Evolutionary conservation across 768 basidiomycete genomes (phyloP).

Genomic region (Leccinum arenicola): DNA sequence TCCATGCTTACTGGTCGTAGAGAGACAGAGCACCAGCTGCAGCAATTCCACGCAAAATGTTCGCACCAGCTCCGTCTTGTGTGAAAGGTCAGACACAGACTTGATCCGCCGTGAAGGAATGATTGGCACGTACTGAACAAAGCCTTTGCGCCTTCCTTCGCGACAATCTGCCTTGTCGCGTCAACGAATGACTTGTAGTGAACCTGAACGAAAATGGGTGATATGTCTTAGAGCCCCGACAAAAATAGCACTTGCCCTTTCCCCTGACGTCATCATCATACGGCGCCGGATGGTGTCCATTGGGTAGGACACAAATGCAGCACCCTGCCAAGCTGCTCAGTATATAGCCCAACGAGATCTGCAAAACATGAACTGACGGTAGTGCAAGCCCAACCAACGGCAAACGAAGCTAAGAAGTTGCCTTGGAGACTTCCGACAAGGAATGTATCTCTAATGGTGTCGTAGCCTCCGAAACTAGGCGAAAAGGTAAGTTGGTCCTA

Average conservation of each 20-base stretch:
- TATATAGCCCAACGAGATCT: neutral
- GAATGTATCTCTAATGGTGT: constrained; percentile 37
- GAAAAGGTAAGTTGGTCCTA: neutral
- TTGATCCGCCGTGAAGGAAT: neutral
- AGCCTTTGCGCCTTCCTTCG: constrained; percentile 38
- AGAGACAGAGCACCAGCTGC: constrained; percentile 55
- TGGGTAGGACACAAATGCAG: constrained; percentile 40
- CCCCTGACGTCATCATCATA: constrained; percentile 49
- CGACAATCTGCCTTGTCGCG: constrained; percentile 38
- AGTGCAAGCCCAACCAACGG: constrained; percentile 41
- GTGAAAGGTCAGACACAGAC: neutral
- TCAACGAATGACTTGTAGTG: constrained; percentile 41
- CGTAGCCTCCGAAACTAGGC: constrained; percentile 42
- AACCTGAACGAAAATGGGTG: constrained; percentile 20
- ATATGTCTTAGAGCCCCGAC: neutral
- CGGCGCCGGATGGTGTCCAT: constrained; percentile 44
- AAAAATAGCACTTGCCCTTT: constrained; percentile 20
- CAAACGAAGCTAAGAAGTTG: constrained; percentile 41
- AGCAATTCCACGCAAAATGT: constrained; percentile 52
- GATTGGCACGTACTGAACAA: constrained; percentile 34
- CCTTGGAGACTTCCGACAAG: constrained; percentile 38
- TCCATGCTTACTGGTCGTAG: constrained; percentile 49
- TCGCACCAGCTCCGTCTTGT: constrained; percentile 59
- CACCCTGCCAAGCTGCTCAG: constrained; percentile 25
- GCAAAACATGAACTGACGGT: constrained; percentile 27